These are phyloP conservation scores for Nemania sp. DNA, from an alignment of 2,329 filamentous ascomycete species.

Conservation along the genomic window DNA sequence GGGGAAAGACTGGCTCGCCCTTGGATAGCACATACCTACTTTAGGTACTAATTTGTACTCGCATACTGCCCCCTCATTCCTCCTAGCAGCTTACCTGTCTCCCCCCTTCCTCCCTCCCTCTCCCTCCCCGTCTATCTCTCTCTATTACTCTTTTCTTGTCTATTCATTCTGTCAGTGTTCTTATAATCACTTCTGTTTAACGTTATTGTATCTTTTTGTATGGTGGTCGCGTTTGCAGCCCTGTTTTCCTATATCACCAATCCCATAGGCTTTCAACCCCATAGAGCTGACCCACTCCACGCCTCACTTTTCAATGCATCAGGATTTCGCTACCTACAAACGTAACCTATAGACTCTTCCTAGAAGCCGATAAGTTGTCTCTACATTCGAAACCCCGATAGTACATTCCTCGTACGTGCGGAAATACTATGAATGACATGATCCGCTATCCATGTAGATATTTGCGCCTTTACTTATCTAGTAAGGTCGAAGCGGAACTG, in stretches of 20 bases:
- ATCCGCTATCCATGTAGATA: conserved; percentile 19
- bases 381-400: background rate
- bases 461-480: conserved; percentile 26
- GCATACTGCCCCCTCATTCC: conserved; percentile 1
- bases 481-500: conserved; percentile 32
- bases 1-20: conserved; percentile 11
- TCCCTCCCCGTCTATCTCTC: background rate
- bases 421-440: background rate
- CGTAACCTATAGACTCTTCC: background rate
- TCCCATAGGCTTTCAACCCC: background rate
- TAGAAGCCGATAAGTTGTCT: background rate
- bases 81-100: conserved; percentile 1
- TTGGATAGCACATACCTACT: background rate
- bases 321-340: background rate
- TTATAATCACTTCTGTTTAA: background rate
- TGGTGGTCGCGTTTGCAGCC: background rate
- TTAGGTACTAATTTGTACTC: conserved; percentile 1
- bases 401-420: background rate
- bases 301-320: conserved; percentile 17
- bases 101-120: background rate
- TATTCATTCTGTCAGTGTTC: background rate
- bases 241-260: background rate
- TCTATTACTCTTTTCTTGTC: background rate
- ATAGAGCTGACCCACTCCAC: background rate
- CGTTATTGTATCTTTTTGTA: background rate